These are phyloP conservation scores for Gossypium aridum DNA, from an alignment of 441 rosid species.

Conservation along the genomic window DNA sequence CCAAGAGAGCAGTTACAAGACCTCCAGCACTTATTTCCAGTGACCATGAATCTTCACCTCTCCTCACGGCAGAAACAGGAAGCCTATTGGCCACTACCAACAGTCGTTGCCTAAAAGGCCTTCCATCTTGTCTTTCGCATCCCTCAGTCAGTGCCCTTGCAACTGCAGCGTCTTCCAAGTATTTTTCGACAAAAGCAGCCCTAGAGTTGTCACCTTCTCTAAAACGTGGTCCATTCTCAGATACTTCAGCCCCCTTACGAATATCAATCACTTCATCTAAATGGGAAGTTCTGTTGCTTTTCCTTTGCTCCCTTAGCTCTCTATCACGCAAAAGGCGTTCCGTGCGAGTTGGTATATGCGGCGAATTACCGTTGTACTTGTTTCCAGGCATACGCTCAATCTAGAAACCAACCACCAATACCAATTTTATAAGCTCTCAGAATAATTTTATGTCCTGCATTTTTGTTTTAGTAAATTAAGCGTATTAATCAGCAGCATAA, in stretches of 20 bases:
- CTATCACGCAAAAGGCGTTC: constrained; percentile 74
- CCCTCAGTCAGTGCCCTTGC: constrained; percentile 38
- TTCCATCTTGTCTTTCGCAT: constrained; percentile 53
- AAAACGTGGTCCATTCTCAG: constrained; percentile 43
- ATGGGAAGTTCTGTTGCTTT: constrained; percentile 38
- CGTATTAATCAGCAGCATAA: constrained; percentile 11
- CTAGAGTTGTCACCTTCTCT: constrained; percentile 53
- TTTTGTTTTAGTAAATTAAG: constrained; percentile 26
- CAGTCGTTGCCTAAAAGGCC: constrained; percentile 76
- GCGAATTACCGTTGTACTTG: constrained; percentile 66
- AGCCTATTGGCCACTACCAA: constrained; percentile 96
- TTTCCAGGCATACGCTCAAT: constrained; percentile 91
- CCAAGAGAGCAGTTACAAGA: constrained; percentile 89
- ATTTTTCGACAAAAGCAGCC: constrained; percentile 48
- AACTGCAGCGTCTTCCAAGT: constrained; percentile 61
- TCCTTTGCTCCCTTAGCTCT: constrained; percentile 69
- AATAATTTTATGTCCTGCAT: constrained; percentile 43
- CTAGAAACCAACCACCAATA: constrained; percentile 31
- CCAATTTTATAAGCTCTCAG: constrained; percentile 22
- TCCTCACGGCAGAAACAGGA: constrained; percentile 93
- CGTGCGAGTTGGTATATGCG: constrained; percentile 49
- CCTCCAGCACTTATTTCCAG: constrained; percentile 98
- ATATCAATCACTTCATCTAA: constrained; percentile 48
- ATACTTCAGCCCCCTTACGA: constrained; percentile 29
- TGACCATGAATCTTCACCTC: constrained; percentile 94